Evolutionary conservation across 2,329 filamentous ascomycete species (phyloP), one percentile per base, ranked within the genome.

Genomic region (Calonectria crousiana): DNA sequence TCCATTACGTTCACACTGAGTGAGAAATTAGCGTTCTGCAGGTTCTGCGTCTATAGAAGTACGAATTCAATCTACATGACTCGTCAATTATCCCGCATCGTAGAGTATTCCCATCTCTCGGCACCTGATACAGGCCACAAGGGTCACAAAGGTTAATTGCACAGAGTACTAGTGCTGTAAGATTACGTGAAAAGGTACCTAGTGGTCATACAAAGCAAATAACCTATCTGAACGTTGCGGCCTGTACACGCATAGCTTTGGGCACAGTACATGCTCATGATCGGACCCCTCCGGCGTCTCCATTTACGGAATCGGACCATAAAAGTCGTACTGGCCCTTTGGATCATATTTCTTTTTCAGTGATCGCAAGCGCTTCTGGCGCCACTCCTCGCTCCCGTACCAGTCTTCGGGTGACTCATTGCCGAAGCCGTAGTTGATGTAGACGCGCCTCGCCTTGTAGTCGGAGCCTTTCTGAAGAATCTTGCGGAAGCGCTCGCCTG

Each of bases 351-450:
- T 85, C 41, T 80, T 75, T 84, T 91, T 91, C 78, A 90, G 74
- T 8, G 75, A 77, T 74, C 79, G 82, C 77, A 91, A 81, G 64
- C 84, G 86, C 67, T 86, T 79, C 76, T 88, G 82, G 16, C 89
- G 84, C 88, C 89, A 90, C 47, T 77, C 67, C 67, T 90, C 89
- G 64, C 82, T 81, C 6, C 89, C 89, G 77, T 91, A 91, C 82
- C 85, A 83, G 1, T 82, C 79, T 60, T 81, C 69, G 0, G 82
- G 77, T 1, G 80, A 78, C 81, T 91, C 88, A 9, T 87, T 82
- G 0, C 89, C 89, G 67, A 85, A 84, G 0, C 88, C 89, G 75
- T 90, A 91, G 80, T 91, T 91, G 67, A 89, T 84, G 70, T 90
- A 81, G 5, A 78, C 75, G n/a, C 65, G 68, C 72, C 78, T 78